Evolutionary conservation across 2,329 filamentous ascomycete species (phyloP).

Genomic region (Alternaria dauci): DNA sequence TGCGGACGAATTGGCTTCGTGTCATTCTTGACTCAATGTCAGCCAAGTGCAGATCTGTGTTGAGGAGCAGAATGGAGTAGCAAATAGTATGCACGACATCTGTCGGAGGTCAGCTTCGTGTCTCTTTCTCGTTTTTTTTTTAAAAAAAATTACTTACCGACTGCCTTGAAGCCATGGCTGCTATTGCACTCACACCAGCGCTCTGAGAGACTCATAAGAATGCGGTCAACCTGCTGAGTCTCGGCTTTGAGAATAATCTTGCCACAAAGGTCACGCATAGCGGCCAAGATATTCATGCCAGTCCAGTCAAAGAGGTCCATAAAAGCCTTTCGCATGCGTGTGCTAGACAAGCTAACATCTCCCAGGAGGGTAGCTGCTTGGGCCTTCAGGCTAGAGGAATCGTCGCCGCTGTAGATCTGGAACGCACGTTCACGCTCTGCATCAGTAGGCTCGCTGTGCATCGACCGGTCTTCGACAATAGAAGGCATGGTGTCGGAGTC

Average conservation of each 20-base stretch:
- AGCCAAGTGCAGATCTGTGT: conserved; percentile 93
- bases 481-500: conserved; percentile 50
- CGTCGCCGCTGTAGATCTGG: conserved; percentile 83
- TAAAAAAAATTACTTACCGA: conserved; percentile 66
- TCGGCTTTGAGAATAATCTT: conserved; percentile 86
- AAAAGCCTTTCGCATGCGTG: conserved; percentile 73
- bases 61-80: conserved; percentile 93
- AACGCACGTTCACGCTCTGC: conserved; percentile 80
- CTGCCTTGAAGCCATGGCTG: conserved; percentile 89
- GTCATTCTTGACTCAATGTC: conserved; percentile 99
- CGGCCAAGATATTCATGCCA: conserved; percentile 78
- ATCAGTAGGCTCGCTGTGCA: conserved; percentile 59
- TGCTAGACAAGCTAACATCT: conserved; percentile 66
- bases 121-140: background rate
- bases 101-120: conserved; percentile 52
- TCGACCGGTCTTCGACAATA: conserved; percentile 44
- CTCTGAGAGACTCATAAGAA: conserved; percentile 86
- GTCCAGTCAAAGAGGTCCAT: conserved; percentile 92
- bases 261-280: conserved; percentile 81
- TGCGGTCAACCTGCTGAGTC: conserved; percentile 95
- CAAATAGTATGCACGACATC: conserved; percentile 97
- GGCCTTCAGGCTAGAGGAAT: conserved; percentile 79
- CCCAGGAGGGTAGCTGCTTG: conserved; percentile 90
- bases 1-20: conserved; percentile 90
- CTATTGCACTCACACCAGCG: conserved; percentile 95